Percentiles rank a stretch among this genome's conserved stretches.
These are phyloP conservation scores for Phytophthora palmivora DNA, from an alignment of 352 stramenopile species.

Conservation along the genomic window DNA sequence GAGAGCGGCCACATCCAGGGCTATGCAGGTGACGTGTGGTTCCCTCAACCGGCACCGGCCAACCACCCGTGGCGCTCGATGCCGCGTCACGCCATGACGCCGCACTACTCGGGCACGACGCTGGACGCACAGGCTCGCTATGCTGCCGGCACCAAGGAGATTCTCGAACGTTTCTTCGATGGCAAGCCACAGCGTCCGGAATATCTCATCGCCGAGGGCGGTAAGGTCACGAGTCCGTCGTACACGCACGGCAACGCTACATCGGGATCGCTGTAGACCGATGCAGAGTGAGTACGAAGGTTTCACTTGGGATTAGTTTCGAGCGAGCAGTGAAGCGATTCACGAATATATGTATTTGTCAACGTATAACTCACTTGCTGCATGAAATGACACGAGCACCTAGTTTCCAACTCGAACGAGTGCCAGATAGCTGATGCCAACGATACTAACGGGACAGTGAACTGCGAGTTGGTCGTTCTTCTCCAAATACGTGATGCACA, in stretches of 20 bases:
- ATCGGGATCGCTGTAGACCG: slow-evolving; percentile 28
- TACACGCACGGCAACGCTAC: slow-evolving; percentile 44
- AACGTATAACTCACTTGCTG: too few relatives aligned
- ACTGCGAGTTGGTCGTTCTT: not conserved
- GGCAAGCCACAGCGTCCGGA: slow-evolving; percentile 44
- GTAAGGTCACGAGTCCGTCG: slow-evolving; percentile 43
- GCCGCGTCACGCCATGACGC: slow-evolving; percentile 55
- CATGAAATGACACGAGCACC: not conserved
- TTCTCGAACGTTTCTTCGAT: slow-evolving; percentile 42
- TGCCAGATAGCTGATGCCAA: slow-evolving; percentile 4
- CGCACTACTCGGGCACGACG: slow-evolving; percentile 54
- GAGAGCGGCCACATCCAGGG: slow-evolving; percentile 43
- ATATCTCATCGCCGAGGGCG: slow-evolving; percentile 49
- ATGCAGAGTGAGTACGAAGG: too few relatives aligned
- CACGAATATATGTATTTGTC: too few relatives aligned
- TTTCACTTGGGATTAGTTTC: too few relatives aligned
- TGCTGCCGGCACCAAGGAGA: slow-evolving; percentile 48
- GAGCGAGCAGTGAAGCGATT: too few relatives aligned
- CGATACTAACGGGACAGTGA: not conserved
- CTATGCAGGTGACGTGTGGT: slow-evolving; percentile 77
- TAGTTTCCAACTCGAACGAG: slow-evolving; percentile 1
- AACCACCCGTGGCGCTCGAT: slow-evolving; percentile 57
- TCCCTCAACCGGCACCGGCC: slow-evolving; percentile 74
- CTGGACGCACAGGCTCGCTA: slow-evolving; percentile 50
- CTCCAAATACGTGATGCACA: not conserved